Evolutionary conservation across 805 yeast species (phyloP), one percentile per base, ranked within the genome.

Genomic region (Metschnikowia lunata): DNA sequence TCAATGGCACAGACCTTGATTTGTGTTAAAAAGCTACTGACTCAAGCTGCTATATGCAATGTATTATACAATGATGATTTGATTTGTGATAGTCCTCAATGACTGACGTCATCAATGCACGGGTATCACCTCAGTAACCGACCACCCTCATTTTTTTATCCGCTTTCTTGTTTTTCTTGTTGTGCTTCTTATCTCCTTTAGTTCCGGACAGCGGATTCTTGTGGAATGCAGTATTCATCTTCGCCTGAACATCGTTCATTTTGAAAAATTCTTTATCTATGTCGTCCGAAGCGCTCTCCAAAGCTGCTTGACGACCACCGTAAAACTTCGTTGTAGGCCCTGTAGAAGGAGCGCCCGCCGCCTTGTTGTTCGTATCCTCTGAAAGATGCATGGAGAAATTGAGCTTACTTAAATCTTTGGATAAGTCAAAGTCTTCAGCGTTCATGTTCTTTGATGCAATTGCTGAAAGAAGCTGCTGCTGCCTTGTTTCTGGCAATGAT

Each of bases 261-360:
- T 77, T 74, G 73, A 91, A 91, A 59, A 91, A 91, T 46, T 88
- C 96, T 31, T 79, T 73, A 63, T 91, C 97, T 52, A 91, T 71
- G 55, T 88, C 93, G 34, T 80, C 87, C 30, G 91, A 88, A 7
- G 88, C 85, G 59, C 84, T 82, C 52, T 76, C 78, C 50, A 85
- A 71, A 2, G 88, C 87, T 10, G 93, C 91, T 59, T 85, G 89
- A 51, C 78, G 82, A 64, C 93, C 93, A 68, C 93, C 91, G 56
- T 85, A 83, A 45, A 76, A 79, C 13, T 71, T 61, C 8, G 84
- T 70, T 45, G 71, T 74, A 4, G 83, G 76, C 1, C 51, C 51
- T 11, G 44, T 14, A 13, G 40, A 29, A 10, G 30, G 37, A 26
- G 65, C 67, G 37, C 67, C 65, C 31, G 31, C 3, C 8, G 57